Conservation (phyloP, 768 basidiomycete species). For the Mycena floridula region DNA sequence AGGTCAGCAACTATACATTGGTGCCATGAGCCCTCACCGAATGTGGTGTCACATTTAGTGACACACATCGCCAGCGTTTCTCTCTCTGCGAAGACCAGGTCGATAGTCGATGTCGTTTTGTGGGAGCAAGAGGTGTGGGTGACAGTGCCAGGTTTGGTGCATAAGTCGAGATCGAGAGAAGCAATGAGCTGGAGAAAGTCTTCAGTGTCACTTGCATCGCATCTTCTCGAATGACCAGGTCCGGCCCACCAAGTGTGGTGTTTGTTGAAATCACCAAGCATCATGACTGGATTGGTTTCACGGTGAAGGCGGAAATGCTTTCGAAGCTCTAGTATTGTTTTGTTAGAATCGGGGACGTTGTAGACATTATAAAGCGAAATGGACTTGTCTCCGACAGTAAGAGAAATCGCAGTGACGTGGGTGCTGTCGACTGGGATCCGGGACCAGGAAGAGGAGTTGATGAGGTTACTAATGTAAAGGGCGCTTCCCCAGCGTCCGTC, state of each 20-base stretch:
- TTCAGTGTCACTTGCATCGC: background rate
- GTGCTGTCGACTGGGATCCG: background rate
- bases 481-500: background rate
- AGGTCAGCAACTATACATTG: background rate
- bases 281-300: no score
- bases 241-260: constrained; percentile 9
- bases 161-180: background rate
- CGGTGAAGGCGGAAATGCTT: background rate
- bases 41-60: constrained; percentile 1
- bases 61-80: background rate
- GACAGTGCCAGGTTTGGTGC: constrained; percentile 5
- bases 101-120: constrained; percentile 4
- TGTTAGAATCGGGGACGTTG: background rate
- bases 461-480: background rate
- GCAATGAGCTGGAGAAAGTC: constrained; percentile 1
- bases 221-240: background rate
- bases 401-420: background rate
- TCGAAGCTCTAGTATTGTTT: background rate
- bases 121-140: constrained; percentile 3
- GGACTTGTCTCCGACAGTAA: background rate
- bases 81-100: constrained; percentile 5
- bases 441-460: background rate
- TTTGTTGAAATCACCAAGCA: constrained; percentile 7
- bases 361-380: background rate
- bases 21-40: constrained; percentile 7